Base-by-base conservation (phyloP, 805 yeast genomes). In the Nematodospora valgi region DNA sequence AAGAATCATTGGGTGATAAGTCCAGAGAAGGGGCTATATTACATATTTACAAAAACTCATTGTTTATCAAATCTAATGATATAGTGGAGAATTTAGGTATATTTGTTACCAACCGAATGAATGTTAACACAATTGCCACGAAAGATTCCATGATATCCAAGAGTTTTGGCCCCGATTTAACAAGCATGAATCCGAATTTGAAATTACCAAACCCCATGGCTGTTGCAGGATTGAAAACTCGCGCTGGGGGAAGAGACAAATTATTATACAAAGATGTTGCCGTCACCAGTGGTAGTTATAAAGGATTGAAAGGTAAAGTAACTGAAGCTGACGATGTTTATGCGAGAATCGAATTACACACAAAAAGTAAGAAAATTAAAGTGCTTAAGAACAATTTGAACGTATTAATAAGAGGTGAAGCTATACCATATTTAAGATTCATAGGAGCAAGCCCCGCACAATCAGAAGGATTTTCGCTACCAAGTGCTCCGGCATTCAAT, bases 281-380 rank as follows among this genome's bases (percentile, higher is more conserved):
- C 45, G 84, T 93, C 32, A 77, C 86, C 24, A 80, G 84, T 52
- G 87, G 96, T n/a, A 93, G 95, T 20, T 87, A 91, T 59, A 93
- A 93, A 64, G 98, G 98, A 30, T 78, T 87, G 47, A 80, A 82
- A 65, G 98, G 98, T 56, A 84, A 86, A 45, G 86, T 93, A 27
- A 83, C 85, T 47, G 98, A 93, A 55, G 87, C 96, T 7, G 93
- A 87, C 49, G 98, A 94, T 43, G 83, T 83, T 10, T 76, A 74
- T 47, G 98, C 97, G 1, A 76, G 97, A 41, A 86, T 93, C 28
- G 98, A 93, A 63, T 72, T 93, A 45, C 98, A 93, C 59, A 86
- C 96, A 18, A 89, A 89, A 47, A 81, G 82, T 54, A 93, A 91
- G 58, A 85, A 84, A 40, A 79, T 89, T 42, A 86, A 91, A 39